Base-by-base conservation (phyloP, 805 yeast species). In the Hanseniaspora guilliermondii region DNA sequence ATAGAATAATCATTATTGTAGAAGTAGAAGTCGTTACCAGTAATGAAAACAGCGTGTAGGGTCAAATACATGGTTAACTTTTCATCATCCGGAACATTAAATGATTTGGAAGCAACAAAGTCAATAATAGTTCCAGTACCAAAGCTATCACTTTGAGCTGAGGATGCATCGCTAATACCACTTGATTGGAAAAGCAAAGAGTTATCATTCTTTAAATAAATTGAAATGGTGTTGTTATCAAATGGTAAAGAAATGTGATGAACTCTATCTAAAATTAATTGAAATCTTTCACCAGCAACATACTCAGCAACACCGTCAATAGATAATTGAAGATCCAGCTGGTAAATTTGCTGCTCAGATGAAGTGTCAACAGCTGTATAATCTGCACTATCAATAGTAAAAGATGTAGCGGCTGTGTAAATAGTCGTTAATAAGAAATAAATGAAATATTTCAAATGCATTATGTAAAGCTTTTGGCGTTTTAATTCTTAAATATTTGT, bases 231-330 rank as follows among this genome's bases (percentile, higher is more conserved):
- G 44, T 44, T 30, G 35, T 52, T 30, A 24, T 24, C 37, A 44
- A 52, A 52, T 24, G 55, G 55, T 19, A 36, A 27, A 8, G 55
- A 44, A 16, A 52, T 37, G 22, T 52, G 55, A 25, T 52, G 49
- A 25, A 52, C 49, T 36, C 25, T 35, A 27, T 52, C 55, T 3
- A 52, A 17, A 4, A 24, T 27, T 17, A 52, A 21, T 4, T 27
- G 32, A 16, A 52, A 24, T 2, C 19, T 42, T 17, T 22, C n/a
- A 24, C 55, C 55, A 14, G 32, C 17, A 37, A 30, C 19, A 44
- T 25, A 52, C 5, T 52, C 30, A 36, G 41, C 27, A 12, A 17
- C 8, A 24, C 55, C 55, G 4, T 25, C 32, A 19, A 52, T 14
- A 36, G 19, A 24, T 24, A 52, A 27, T 12, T 52, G 33, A 17